Evolutionary conservation across 805 yeast species (phyloP).

Genomic region (Soucietia sequanensis): DNA sequence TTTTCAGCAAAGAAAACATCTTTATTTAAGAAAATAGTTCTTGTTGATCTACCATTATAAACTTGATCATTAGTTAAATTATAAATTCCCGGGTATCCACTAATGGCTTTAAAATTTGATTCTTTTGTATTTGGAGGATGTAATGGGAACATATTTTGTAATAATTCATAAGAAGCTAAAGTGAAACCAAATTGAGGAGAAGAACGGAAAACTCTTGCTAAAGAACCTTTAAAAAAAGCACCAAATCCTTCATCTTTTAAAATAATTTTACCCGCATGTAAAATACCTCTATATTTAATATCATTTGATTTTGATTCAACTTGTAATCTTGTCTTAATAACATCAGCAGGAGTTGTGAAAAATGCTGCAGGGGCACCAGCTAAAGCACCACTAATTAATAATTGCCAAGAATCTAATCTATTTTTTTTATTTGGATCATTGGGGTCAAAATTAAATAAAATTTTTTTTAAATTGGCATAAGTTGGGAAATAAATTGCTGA

Average conservation of each 20-base stretch:
- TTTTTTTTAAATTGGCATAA: constrained; percentile 87
- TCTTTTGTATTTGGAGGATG: constrained; percentile 47
- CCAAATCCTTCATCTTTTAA: constrained; percentile 76
- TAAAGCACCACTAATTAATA: constrained; percentile 82
- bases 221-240: constrained; percentile 95
- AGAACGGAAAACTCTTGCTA: constrained; percentile 90
- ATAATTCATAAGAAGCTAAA: constrained; percentile 91
- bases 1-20: constrained; percentile 33
- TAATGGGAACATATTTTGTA: constrained; percentile 77
- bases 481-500: constrained; percentile 97
- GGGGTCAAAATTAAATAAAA: constrained; percentile 81
- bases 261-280: constrained; percentile 74
- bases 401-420: constrained; percentile 75
- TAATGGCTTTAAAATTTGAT: constrained; percentile 42
- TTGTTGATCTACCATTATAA: constrained; percentile 33
- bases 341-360: constrained; percentile 95
- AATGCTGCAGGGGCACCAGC: constrained; percentile 99
- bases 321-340: constrained; percentile 91
- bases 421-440: constrained; percentile 53
- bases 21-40: constrained; percentile 36
- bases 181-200: constrained; percentile 99
- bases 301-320: constrained; percentile 78
- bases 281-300: constrained; percentile 70
- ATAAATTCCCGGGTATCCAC: constrained; percentile 47
- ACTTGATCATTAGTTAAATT: constrained; percentile 44